These are phyloP conservation scores for Fusarium sp. DNA, from an alignment of 2,329 filamentous ascomycete species.

Conservation along the genomic window DNA sequence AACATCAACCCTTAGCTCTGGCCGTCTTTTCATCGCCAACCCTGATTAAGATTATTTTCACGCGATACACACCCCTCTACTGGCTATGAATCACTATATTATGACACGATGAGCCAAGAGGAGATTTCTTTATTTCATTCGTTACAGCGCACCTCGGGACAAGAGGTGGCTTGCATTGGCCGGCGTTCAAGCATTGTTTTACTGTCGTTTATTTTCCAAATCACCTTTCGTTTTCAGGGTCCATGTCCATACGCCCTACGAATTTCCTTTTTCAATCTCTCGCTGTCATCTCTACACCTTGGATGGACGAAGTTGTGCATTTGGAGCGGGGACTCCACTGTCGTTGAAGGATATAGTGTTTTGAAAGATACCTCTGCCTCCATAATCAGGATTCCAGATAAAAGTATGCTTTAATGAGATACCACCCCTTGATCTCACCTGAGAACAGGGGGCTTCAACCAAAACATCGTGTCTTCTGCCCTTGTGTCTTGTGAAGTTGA, in stretches of 20 bases:
- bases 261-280: conserved; percentile 39
- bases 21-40: conserved; percentile 86
- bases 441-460: conserved; percentile 27
- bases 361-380: conserved; percentile 46
- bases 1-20: conserved; percentile 79
- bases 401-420: conserved; percentile 48
- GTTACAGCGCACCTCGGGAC: conserved; percentile 34
- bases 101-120: conserved; percentile 34
- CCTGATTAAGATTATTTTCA: conserved; percentile 68
- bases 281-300: conserved; percentile 36
- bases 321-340: conserved; percentile 41
- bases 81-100: conserved; percentile 22
- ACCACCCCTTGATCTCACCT: conserved; percentile 19
- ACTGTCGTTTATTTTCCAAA: conserved; percentile 32
- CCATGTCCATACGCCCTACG: conserved; percentile 41
- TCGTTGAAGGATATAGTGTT: conserved; percentile 44
- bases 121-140: conserved; percentile 37
- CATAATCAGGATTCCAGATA: conserved; percentile 44
- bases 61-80: conserved; percentile 7
- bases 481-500: conserved; percentile 19
- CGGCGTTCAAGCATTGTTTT: conserved; percentile 48
- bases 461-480: conserved; percentile 2
- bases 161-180: conserved; percentile 44
- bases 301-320: conserved; percentile 36
- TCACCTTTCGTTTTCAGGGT: conserved; percentile 45